Evolutionary conservation across 2,329 filamentous ascomycete genomes (phyloP), one percentile per base, ranked within the genome.

Genomic region (Cytospora piceae): DNA sequence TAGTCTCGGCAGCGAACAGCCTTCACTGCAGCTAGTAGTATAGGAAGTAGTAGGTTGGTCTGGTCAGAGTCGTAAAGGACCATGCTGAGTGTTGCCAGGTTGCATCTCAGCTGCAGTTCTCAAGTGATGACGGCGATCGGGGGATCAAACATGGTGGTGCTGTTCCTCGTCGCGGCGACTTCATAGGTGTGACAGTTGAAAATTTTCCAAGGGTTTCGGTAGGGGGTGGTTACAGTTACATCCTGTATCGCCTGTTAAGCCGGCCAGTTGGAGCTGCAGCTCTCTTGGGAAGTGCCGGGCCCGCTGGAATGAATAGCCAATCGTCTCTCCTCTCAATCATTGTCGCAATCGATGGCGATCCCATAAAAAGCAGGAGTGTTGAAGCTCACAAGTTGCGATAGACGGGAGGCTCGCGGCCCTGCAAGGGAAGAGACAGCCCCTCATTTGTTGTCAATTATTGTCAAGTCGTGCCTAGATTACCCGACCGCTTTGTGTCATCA

Each of bases 251-350:
- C 62, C 54, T 67, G 37, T 57, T 42, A 54, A 32, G 22, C 46
- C 61, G 49, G 29, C 65, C 61, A 67, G 56, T 67, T 55, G 65
- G 24, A 61, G 37, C 37, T 64, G 65, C 61, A 61, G 65, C 37
- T 49, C 29, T n/a, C 52, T 58, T 60, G 56, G 17, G n/a, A 62
- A 55, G 27, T 62, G 60, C 60, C 62, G 55, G 55, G 9, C 62
- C 39, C 22, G 62, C 46, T 64, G 46, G 34, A 59, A 31, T 39
- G 39, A 12, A 51, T 37, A 54, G 53, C 60, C 60, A 62, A 56
- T 52, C 60, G 55, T 56, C 29, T 17, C 27, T 56, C 32, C 20
- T 42, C 8, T 29, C n/a, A 24, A 57, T 27, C n/a, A 39, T 39
- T 42, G 55, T n/a, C 37, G 15, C 37, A 2, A 39, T 39, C 4